Conservation (phyloP, 2,329 filamentous ascomycete genomes). For the Acephala macrosclerotiorum region DNA sequence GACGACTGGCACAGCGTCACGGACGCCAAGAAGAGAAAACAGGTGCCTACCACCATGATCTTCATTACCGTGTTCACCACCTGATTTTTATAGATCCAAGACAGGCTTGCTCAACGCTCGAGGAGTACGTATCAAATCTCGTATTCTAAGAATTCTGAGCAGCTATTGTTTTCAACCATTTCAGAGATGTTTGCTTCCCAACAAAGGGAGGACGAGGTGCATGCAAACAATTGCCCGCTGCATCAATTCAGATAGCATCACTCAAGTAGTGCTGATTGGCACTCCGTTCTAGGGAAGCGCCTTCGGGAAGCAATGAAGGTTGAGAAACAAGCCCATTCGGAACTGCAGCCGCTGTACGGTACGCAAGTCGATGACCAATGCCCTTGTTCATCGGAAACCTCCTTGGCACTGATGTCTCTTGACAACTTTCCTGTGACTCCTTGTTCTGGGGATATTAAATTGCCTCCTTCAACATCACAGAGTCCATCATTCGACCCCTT, state of each 20-base stretch:
- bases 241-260: too few species aligned
- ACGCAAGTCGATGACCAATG: not conserved
- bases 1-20: slow-evolving; percentile 17
- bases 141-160: not conserved
- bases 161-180: not conserved
- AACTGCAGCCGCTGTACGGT: not conserved
- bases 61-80: too few species aligned
- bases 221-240: too few species aligned
- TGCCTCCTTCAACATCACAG: not conserved
- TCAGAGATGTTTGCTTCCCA: too few species aligned
- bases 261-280: too few species aligned
- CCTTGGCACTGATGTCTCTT: not conserved
- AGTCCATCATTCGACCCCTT: not conserved
- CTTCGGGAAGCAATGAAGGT: slow-evolving; percentile 15
- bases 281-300: slow-evolving; percentile 14
- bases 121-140: slow-evolving; percentile 3
- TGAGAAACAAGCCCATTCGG: not conserved
- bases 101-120: slow-evolving; percentile 13
- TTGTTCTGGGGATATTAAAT: not conserved
- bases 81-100: slow-evolving; percentile 7
- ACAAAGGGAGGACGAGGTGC: too few species aligned
- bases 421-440: not conserved
- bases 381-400: not conserved
- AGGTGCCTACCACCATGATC: not conserved
- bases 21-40: slow-evolving; percentile 15